Evolutionary conservation across 2,329 filamentous ascomycete genomes (phyloP), one percentile per base, ranked within the genome.

Genomic region (Fusarium neocosmosporiellum): DNA sequence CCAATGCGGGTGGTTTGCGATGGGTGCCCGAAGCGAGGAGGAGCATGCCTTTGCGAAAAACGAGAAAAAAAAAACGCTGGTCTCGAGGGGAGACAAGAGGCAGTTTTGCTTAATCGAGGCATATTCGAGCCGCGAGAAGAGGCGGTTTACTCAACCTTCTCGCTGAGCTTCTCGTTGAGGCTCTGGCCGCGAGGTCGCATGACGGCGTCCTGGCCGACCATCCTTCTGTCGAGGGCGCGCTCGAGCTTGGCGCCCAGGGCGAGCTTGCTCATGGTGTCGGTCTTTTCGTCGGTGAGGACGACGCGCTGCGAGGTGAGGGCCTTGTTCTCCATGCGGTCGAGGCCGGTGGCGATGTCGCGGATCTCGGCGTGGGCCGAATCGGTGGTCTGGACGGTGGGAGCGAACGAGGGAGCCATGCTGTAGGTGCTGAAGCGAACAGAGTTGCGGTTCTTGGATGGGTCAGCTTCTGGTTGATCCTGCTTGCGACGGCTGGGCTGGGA

Each of bases 201-300:
- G 82, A 94, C 92, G 74, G 95, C 95, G 78, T 98, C 95, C 83
- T 98, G 95, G 75, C 93, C 86, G 31, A 90, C 92, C 95, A 98
- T 96, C 78, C 95, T 90, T 74, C 95, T 89, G 75, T 92, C 92
- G 63, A 98, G 89, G 24, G 95, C 95, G 69, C 95, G 91, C 81
- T 98, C 95, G 43, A 98, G 89, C 85, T 98, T 98, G 69, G 95
- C 95, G 55, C 95, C 93, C 60, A 98, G 89, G 39, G 95, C 95
- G 66, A 97, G 88, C 85, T 97, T 97, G 85, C 91, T 92, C 83
- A 97, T 87, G 80, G 93, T 92, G 78, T 94, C 93, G 22, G 88
- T 90, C 87, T 97, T 97, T 83, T 96, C 91, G 71, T 92, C 90
- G 80, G 87, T 93, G 72, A 95, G 90, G 65, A 90, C 87, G 46